Evolutionary conservation across 495 filamentous ascomycete genomes (phyloP), one percentile per base, ranked within the genome.

Genomic region (Podospora appendiculata): DNA sequence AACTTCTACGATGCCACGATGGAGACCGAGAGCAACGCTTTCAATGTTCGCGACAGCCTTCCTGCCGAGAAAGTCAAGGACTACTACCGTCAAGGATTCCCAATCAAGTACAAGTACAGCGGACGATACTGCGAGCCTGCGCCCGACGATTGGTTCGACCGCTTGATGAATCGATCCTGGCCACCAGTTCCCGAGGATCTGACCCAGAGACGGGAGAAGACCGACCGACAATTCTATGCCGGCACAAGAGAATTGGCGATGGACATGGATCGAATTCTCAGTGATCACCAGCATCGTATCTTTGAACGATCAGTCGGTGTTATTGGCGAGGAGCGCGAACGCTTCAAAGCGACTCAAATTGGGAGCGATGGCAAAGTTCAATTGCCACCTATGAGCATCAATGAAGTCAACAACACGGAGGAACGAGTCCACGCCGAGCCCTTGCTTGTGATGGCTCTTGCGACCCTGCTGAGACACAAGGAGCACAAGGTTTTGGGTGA

Each of bases 361-460:
- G 53, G 53, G 7, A 33, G 35, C 7, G 53, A 62, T 40, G 59
- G 52, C 18, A 65, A 51, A 41, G 11, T 57, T 5, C 46, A 55
- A 48, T 41, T 52, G 2, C 51, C 39, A 0, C 12, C n/a, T 16
- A 14, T 60, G 38, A 62, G 32, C 8, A 43, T 63, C 9, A 59
- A 66, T 1, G 65, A 76, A 16, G 65, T 65, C 14, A 57, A 64
- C n/a, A 42, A 41, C 1, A 72, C 67, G 50, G 54, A 65, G 3
- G 51, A 58, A 1, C 51, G 38, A 2, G 63, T 70, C 40, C 62
- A 68, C 45, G 62, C 64, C 1, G 55, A 59, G 13, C 69, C 70
- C 10, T 47, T 76, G n/a, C 40, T 79, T 1, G 64, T 60, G n/a
- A 61, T 71, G 59, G 45, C 57, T 0, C 70, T 70, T 41, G 65